Evolutionary conservation across 1,139 yeast genomes (phyloP).

Genomic region (Pichia kudriavzevii): DNA sequence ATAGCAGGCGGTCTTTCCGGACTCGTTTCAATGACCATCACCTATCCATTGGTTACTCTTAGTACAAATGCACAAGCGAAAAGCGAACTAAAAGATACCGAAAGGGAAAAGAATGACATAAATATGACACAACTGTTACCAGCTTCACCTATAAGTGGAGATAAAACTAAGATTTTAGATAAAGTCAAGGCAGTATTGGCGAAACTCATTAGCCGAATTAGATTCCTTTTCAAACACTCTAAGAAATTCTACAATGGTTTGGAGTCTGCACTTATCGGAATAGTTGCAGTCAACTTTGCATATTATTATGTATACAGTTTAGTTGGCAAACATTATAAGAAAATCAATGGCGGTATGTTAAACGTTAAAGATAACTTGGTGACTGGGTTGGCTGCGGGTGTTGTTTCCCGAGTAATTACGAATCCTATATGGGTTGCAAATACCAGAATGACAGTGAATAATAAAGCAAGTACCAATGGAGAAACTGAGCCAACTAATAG

Average conservation of each 20-base stretch:
- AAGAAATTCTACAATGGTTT: conserved; percentile 63
- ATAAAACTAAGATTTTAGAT: neutral
- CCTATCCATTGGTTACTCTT: conserved; percentile 78
- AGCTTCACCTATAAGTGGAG: neutral
- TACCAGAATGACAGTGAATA: conserved; percentile 65
- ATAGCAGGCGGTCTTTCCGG: conserved; percentile 93
- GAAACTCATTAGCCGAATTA: conserved; percentile 11
- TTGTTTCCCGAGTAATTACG: conserved; percentile 76
- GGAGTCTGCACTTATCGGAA: conserved; percentile 82
- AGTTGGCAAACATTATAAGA: conserved; percentile 21
- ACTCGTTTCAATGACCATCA: conserved; percentile 73
- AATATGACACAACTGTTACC: neutral
- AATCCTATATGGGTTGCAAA: conserved; percentile 96
- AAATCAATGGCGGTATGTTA: conserved; percentile 32
- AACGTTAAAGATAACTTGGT: conserved; percentile 65
- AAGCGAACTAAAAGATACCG: neutral
- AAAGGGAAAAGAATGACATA: neutral
- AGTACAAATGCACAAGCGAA: conserved; percentile 79
- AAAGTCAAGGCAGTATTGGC: conserved; percentile 13
- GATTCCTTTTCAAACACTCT: conserved; percentile 6
- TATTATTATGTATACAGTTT: conserved; percentile 86
- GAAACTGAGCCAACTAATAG: conserved; percentile 11
- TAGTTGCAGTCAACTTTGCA: conserved; percentile 76
- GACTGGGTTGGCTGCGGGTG: conserved; percentile 84
- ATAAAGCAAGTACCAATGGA: conserved; percentile 24